A percentile compares a stretch with the other conserved stretches of the same genome.
phyloP scores from a whole-genome alignment of 495 filamentous ascomycete genomes.

The Tuber calosporum region DNA sequence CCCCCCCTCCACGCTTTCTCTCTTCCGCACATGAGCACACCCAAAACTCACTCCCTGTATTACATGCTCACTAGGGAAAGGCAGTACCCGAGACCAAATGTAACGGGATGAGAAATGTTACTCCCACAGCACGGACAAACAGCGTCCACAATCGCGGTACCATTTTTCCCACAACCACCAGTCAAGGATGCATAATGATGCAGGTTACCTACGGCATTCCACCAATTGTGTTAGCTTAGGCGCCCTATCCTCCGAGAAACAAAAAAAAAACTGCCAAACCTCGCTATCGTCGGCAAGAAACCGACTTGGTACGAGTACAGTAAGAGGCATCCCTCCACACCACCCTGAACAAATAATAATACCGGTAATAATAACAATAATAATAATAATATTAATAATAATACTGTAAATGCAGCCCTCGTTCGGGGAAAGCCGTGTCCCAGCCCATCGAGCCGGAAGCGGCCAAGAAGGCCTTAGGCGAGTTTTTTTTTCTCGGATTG shows the following conservation, averaged over 20 bases:
- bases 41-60: neutral
- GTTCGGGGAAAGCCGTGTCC: neutral
- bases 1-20: neutral
- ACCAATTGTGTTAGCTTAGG: neutral
- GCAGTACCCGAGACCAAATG: neutral
- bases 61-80: neutral
- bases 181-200: neutral
- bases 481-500: neutral
- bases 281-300: neutral
- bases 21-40: neutral
- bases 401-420: neutral
- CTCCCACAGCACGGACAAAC: neutral
- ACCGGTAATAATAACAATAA: neutral
- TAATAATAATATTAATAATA: neutral
- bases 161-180: neutral
- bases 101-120: neutral
- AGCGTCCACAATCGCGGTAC: neutral
- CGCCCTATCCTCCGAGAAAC: neutral
- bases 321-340: neutral
- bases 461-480: neutral
- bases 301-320: no score
- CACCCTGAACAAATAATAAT: neutral
- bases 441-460: neutral
- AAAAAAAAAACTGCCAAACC: neutral
- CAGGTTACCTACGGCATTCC: neutral